phyloP scores from a whole-genome alignment of 768 basidiomycete species.

The Amanita inopinata region DNA sequence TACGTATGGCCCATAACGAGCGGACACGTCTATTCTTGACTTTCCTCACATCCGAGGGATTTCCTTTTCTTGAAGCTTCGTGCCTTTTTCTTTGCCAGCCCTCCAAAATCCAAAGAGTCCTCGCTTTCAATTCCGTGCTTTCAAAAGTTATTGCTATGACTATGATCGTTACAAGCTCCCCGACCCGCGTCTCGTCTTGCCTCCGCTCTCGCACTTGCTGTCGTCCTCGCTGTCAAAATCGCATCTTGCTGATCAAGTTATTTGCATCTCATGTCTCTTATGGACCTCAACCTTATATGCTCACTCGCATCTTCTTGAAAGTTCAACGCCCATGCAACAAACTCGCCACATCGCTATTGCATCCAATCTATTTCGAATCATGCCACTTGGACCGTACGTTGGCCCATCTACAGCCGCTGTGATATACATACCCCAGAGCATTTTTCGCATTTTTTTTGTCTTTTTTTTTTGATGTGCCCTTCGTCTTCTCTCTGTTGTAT shows the following conservation, averaged over 20 bases:
- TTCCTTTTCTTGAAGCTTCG: neutral
- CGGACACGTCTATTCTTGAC: neutral
- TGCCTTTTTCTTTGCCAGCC: too few relatives aligned
- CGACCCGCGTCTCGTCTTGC: neutral
- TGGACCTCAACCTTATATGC: neutral
- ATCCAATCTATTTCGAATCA: conserved; percentile 3
- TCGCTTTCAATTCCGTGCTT: neutral
- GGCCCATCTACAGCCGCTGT: conserved; percentile 3
- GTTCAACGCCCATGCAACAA: neutral
- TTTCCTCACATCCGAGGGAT: neutral
- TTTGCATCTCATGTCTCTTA: neutral
- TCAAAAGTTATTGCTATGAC: too few relatives aligned
- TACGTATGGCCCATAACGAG: neutral
- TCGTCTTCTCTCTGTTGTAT: conserved; percentile 12
- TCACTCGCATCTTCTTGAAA: neutral
- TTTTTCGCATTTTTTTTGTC: conserved; percentile 9
- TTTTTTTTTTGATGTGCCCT: conserved; percentile 14
- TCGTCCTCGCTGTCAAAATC: neutral
- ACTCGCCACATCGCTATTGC: neutral
- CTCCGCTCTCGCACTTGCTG: neutral
- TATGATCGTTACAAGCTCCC: too few relatives aligned
- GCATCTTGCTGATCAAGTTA: neutral
- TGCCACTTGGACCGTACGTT: neutral
- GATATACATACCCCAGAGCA: neutral
- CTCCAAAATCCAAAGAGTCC: too few relatives aligned